Evolutionary conservation across 352 stramenopile genomes (phyloP).

Genomic region (Globisporangium cystogenes): DNA sequence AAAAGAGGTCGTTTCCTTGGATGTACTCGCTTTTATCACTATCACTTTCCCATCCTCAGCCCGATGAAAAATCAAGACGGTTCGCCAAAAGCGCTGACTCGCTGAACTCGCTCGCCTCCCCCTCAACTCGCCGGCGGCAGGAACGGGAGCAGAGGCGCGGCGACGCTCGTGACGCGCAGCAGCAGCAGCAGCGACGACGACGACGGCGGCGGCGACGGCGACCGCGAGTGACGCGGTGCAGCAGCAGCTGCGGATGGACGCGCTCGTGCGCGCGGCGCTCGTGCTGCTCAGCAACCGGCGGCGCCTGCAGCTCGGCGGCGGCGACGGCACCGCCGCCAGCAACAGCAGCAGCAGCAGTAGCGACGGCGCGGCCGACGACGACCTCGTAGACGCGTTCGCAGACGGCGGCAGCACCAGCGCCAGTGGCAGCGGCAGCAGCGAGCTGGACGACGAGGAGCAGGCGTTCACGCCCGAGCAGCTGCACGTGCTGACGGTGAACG

Average conservation of each 20-base stretch:
- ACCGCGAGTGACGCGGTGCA: neutral
- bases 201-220: too few species aligned
- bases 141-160: neutral
- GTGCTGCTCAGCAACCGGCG: conserved; percentile 8
- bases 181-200: too few species aligned
- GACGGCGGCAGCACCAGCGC: neutral
- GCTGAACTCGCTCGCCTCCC: too few species aligned
- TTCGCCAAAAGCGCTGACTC: too few species aligned
- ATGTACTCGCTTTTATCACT: neutral
- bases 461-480: conserved; percentile 32
- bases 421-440: neutral
- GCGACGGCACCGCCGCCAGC: too few species aligned
- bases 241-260: conserved; percentile 13
- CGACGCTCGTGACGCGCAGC: too few species aligned
- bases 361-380: too few species aligned
- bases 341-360: conserved; percentile 7
- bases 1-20: too few species aligned
- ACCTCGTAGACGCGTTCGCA: conserved; percentile 1
- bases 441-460: conserved; percentile 7
- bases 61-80: too few species aligned
- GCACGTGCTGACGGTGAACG: conserved; percentile 41
- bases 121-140: too few species aligned
- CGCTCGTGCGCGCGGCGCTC: conserved; percentile 11
- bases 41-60: neutral
- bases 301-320: conserved; percentile 1